Evolutionary conservation across 1,284 basidiomycete species (phyloP), one percentile per base, ranked within the genome.

Genomic region (Coniferiporia sulphurascens): DNA sequence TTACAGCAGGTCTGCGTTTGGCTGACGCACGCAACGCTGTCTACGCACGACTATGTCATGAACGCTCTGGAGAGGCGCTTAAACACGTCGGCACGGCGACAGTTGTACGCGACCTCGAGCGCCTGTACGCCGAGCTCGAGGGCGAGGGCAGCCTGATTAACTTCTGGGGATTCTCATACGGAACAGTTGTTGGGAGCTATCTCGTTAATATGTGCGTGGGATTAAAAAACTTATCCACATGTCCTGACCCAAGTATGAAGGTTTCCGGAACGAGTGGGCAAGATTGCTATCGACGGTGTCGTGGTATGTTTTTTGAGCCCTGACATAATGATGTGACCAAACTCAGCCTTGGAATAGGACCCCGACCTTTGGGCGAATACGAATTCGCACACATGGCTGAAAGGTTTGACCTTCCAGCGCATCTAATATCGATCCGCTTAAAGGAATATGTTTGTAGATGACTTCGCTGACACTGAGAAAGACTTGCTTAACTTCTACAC

Each of bases 101-200:
- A 0, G 68, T 69, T 19, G 68, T 69, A 6, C 65, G 67, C 12
- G 68, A 69, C 51, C 48, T 69, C n/a, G 67, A 66, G 54, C 55
- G 54, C 15, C 45, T 69, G 12, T 63, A 62, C 22, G 36, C 55
- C 22, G 63, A 63, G 12, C 59, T 69, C 4, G 67, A 69, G 44
- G 67, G 68, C 6, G 51, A 54, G 36, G 50, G 51, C n/a, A 34
- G 27, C 13, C 38, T 51, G n/a, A 64, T 63, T 52, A 69, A 68
- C 51, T 69, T 65, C 56, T 65, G 63, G 64, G 66, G 66, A 15
- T 68, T 66, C 59, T 65, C 64, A 8, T 68, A 68, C 60, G 67
- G 67, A 7, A 67, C 66, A 36, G 54, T 64, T 32, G 62, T 66
- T 6, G 65, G 65, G 51, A 61, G 59, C 41, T 65, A 65, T 55